Evolutionary conservation across 73 alveolate species (phyloP).

Genomic region (Stentor roeselii): DNA sequence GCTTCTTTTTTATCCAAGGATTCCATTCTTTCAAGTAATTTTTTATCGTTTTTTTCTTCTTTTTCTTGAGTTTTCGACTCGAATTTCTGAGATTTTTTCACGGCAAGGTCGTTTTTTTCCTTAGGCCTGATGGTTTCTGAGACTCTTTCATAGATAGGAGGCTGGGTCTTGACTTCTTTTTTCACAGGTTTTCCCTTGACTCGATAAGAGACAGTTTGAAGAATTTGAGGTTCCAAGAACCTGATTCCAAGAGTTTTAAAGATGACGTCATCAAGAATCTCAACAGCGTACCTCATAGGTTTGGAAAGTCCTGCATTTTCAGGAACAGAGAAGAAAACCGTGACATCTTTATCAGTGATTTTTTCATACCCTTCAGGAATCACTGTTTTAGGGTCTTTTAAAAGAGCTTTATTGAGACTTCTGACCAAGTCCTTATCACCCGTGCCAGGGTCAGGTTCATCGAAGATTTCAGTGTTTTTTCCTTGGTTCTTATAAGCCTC

Average conservation of each 20-base stretch:
- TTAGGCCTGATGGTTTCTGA: not conserved
- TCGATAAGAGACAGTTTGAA: not conserved
- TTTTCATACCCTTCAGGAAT: conserved; percentile 67
- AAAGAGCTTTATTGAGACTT: conserved; percentile 46
- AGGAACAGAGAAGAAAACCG: conserved; percentile 38
- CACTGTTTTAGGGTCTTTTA: conserved; percentile 47
- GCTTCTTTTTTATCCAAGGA: not conserved
- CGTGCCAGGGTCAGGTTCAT: conserved; percentile 68
- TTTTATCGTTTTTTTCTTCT: not conserved
- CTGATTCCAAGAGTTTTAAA: not conserved
- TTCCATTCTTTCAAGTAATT: not conserved
- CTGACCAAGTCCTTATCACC: conserved; percentile 53
- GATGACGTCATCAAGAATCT: not conserved
- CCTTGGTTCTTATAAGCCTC: conserved; percentile 47
- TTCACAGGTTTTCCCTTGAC: not conserved
- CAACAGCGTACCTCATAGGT: not conserved
- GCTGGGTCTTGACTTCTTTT: not conserved
- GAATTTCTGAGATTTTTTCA: not conserved
- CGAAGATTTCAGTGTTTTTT: conserved; percentile 47
- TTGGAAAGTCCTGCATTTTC: not conserved
- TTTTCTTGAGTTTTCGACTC: not conserved
- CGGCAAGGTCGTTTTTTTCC: not conserved
- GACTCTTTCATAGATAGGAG: not conserved
- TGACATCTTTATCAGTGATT: conserved; percentile 34
- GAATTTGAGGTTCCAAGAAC: not conserved